Conservation (phyloP, 2,329 filamentous ascomycete species). For the Diaporthe citriasiana region DNA sequence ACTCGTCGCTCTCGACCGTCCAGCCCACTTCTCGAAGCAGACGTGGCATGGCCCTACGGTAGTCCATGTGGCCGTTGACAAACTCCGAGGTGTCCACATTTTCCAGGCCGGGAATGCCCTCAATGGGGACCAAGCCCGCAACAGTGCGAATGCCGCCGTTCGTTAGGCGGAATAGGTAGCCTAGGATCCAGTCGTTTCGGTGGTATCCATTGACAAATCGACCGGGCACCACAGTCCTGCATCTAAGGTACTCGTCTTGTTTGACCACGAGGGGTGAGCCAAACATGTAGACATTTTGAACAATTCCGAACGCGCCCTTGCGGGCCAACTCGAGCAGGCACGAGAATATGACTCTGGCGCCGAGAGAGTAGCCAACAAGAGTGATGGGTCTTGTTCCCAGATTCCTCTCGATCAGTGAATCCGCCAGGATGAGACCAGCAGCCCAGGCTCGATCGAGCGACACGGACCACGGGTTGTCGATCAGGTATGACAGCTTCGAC, state of each 20-base stretch:
- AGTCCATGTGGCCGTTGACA: constrained; percentile 96
- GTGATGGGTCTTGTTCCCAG: constrained; percentile 93
- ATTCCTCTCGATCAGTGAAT: constrained; percentile 92
- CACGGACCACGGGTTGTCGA: constrained; percentile 99
- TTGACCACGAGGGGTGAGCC: constrained; percentile 93
- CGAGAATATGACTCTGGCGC: constrained; percentile 91
- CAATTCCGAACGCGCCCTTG: constrained; percentile 85
- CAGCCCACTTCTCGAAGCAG: constrained; percentile 90
- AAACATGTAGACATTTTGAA: constrained; percentile 97
- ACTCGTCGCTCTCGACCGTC: constrained; percentile 93
- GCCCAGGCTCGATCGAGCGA: constrained; percentile 91
- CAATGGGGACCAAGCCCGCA: constrained; percentile 84
- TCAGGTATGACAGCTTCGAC: constrained; percentile 94
- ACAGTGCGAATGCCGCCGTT: constrained; percentile 91
- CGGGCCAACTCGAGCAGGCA: constrained; percentile 89
- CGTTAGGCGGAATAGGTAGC: constrained; percentile 95
- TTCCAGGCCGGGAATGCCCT: constrained; percentile 84
- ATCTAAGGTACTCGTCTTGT: constrained; percentile 87
- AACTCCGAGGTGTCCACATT: constrained; percentile 89
- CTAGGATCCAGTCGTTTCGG: constrained; percentile 96
- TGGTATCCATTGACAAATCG: constrained; percentile 96
- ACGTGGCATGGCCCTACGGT: constrained; percentile 91
- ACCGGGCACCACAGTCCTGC: constrained; percentile 88
- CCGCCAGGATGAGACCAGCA: constrained; percentile 91
- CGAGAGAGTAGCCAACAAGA: constrained; percentile 93